Percentiles rank a stretch among this genome's conserved stretches.
Evolutionary conservation across 78 protist species (phyloP).

Genomic region (Planoprotostelium fungivorum): DNA sequence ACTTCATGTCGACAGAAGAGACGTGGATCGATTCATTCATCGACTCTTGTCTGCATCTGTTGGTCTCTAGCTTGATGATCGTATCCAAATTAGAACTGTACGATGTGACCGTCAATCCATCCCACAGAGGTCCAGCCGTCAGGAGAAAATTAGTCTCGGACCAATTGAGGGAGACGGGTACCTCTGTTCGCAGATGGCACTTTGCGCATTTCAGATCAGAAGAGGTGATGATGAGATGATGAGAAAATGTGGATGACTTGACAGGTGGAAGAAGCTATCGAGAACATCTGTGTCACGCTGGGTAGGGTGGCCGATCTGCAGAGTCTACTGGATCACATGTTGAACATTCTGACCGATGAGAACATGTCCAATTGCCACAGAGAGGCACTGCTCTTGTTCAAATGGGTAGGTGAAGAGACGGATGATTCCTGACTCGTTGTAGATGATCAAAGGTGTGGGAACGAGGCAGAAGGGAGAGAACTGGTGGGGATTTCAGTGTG

Average conservation of each 20-base stretch:
- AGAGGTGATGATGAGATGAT: not conserved
- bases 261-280: not conserved
- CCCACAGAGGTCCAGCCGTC: not conserved
- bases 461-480: no score
- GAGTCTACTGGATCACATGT: not conserved
- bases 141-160: not conserved
- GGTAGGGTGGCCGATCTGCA: not conserved
- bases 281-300: not conserved
- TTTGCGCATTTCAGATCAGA: not conserved
- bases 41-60: not conserved
- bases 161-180: not conserved
- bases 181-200: not conserved
- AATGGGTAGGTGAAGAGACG: not conserved
- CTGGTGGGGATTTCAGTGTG: no score
- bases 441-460: no score
- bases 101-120: not conserved
- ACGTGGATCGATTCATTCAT: not conserved
- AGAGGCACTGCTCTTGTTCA: not conserved
- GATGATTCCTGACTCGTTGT: no score
- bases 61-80: not conserved
- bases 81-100: not conserved
- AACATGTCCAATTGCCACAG: not conserved
- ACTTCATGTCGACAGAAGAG: not conserved
- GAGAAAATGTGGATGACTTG: not conserved
- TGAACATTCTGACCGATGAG: not conserved